Evolutionary conservation across 2,329 filamentous ascomycete genomes (phyloP).

Genomic region (Ceratocystis alfenasii): DNA sequence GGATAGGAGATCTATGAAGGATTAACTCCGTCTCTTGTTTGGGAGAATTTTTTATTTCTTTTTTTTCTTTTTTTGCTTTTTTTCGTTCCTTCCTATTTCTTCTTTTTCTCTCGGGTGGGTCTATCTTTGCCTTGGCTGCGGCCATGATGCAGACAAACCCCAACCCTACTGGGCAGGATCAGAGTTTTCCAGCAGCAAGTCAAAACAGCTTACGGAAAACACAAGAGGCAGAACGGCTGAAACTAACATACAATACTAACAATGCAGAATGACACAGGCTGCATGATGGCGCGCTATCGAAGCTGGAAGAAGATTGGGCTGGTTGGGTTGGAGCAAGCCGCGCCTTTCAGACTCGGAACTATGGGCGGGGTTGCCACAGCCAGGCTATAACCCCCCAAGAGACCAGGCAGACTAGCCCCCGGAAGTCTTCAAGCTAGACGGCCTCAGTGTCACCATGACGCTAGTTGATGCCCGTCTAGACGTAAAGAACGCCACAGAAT

Average conservation of each 20-base stretch:
- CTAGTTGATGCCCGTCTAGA: background rate
- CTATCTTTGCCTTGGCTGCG: too few relatives aligned
- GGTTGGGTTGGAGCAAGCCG: background rate
- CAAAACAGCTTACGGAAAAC: background rate
- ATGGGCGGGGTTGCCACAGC: background rate
- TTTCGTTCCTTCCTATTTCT: background rate
- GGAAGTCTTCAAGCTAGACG: background rate
- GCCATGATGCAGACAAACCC: background rate
- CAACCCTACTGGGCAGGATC: background rate
- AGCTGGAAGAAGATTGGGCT: background rate
- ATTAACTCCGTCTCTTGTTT: background rate
- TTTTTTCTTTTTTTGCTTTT: background rate
- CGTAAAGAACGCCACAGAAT: background rate
- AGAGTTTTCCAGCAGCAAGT: too few relatives aligned
- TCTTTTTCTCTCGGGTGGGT: background rate
- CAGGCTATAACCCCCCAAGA: background rate
- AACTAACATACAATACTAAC: too few relatives aligned
- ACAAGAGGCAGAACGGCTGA: too few relatives aligned
- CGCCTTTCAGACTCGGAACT: background rate
- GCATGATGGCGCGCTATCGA: background rate
- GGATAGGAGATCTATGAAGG: background rate
- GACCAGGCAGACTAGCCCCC: background rate
- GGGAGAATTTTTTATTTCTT: background rate
- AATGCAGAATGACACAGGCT: background rate
- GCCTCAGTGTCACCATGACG: background rate